Evolutionary conservation across 371 early-diverging fungal species (phyloP), one percentile per base, ranked within the genome.

Genomic region (Sporodiniella umbellata): DNA sequence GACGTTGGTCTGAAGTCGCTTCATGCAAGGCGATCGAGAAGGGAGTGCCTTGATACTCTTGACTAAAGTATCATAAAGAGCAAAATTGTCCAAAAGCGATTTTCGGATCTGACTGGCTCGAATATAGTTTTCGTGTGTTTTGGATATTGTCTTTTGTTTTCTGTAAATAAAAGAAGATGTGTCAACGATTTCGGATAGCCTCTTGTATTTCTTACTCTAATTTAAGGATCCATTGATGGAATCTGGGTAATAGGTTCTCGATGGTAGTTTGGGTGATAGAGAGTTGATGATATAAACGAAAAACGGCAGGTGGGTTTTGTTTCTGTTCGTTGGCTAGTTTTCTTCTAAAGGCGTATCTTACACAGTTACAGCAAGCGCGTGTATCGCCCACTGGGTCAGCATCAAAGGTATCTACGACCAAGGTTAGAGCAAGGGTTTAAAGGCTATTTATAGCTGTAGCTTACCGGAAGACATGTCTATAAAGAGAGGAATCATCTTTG

Each of bases 1-100:
- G 23, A 94, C 77, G 48, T 83, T 87, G 33, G 68, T 58, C 25
- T 89, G 86, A 4, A 92, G 70, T 37, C 85, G 80, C 48, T 75
- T 75, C 53, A 76, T 70, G 21, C 78, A 72, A 2, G 79, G 49
- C 3, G 80, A 62, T 35, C 65, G 55, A 0, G 72, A 69, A 24
- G 78, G 80, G 10, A 86, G 55, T 8, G 70, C 51, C 10, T 67
- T 69, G 42, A 83, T 81, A 48, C 73, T 75, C 43, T 86, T 83
- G n/a, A 78, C 80, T 3, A 84, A 68, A 1, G 81, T 64, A 45
- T 86, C 87, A 59, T 81, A 83, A 1, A 79, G 47, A 2, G 84
- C 75, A 62, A 86, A 84, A 35, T 72, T 81, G 23, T 84, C 85
- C 33, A 86, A 42, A 1, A 84, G 56, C 3, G 82, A 78, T 55